Percentiles rank a stretch among this genome's conserved stretches.
Evolutionary conservation across 2,329 filamentous ascomycete genomes (phyloP).

Genomic region (Talaromyces sp.): DNA sequence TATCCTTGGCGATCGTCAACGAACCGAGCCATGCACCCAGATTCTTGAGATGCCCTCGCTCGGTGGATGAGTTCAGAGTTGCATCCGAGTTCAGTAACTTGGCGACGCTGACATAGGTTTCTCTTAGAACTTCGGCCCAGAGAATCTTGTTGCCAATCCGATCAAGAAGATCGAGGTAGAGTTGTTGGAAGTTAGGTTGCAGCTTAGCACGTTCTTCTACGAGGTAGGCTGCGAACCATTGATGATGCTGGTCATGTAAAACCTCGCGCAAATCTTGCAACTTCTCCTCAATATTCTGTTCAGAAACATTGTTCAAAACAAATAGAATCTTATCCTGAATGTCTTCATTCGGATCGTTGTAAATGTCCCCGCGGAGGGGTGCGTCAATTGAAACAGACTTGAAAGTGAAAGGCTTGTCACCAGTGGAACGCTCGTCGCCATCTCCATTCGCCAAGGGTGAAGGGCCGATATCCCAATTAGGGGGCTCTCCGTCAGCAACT

Average conservation of each 20-base stretch:
- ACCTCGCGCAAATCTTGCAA: slow-evolving; percentile 78
- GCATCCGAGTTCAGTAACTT: slow-evolving; percentile 88
- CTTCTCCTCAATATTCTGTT: slow-evolving; percentile 82
- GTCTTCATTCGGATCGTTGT: slow-evolving; percentile 81
- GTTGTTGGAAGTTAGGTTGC: slow-evolving; percentile 92
- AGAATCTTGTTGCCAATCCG: slow-evolving; percentile 77
- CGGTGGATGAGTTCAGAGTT: slow-evolving; percentile 80
- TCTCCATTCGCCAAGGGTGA: slow-evolving; percentile 68
- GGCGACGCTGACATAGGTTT: slow-evolving; percentile 85
- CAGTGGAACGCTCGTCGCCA: slow-evolving; percentile 63
- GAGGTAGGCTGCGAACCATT: slow-evolving; percentile 95
- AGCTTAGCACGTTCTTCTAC: slow-evolving; percentile 96
- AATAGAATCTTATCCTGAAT: slow-evolving; percentile 93
- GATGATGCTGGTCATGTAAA: slow-evolving; percentile 78
- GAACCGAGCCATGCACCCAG: slow-evolving; percentile 92
- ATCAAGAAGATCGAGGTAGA: slow-evolving; percentile 87
- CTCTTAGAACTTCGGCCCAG: slow-evolving; percentile 86
- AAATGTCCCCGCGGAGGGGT: slow-evolving; percentile 63
- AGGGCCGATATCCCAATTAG: slow-evolving; percentile 39
- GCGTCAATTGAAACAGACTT: slow-evolving; percentile 76
- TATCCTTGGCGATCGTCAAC: slow-evolving; percentile 87
- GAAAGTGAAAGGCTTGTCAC: slow-evolving; percentile 72
- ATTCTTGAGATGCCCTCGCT: slow-evolving; percentile 88
- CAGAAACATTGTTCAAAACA: slow-evolving; percentile 93
- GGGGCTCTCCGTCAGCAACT: slow-evolving; percentile 57